Base-by-base conservation (phyloP, 805 yeast genomes). In the Candida boidinii region DNA sequence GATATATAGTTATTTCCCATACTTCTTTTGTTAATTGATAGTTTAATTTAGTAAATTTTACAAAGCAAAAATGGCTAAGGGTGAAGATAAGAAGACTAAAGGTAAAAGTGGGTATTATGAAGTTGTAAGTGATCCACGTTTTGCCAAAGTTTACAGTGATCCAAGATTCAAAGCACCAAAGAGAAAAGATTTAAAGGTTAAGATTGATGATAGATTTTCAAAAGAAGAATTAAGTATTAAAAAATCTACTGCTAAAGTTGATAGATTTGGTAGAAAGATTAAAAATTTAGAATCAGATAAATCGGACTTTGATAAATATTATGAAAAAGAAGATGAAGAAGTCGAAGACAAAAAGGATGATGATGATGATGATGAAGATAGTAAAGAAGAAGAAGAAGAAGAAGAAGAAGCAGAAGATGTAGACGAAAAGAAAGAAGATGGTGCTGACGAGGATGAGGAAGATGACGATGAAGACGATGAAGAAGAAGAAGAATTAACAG, bases 111-210 rank as follows among this genome's bases (percentile, higher is more conserved):
- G n/a, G n/a, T n/a, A n/a, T n/a, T n/a, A n/a, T 32, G 60, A 67
- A 5, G 59, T 68, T 5, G 69, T 78, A 2, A 48, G 56, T 3
- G 97, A 92, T 60, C 70, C 79, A 17, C 73, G 97, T 53, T 90
- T 90, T 56, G 60, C 81, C 7, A 64, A 76, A 7, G 80, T 90
- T 6, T 85, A 80, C 46, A 73, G 70, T 42, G 98, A 92, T 56
- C 97, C 97, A 4, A 68, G 95, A 41, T 92, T 90, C 62, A 79
- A 73, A 39, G 60, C 75, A 17, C 88, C 95, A 2, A 79, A 68
- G 48, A 69, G 68, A 53, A 77, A 75, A 45, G 76, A 79, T 36
- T 60, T 77, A 39, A 82, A 80, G 52, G 81, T 86, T 24, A 76
- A 82, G 44, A 67, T 92, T 17, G 98, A 92, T 58, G 80, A 76